phyloP scores from a whole-genome alignment of 2,329 filamentous ascomycete genomes.

The Periconia digitata region DNA sequence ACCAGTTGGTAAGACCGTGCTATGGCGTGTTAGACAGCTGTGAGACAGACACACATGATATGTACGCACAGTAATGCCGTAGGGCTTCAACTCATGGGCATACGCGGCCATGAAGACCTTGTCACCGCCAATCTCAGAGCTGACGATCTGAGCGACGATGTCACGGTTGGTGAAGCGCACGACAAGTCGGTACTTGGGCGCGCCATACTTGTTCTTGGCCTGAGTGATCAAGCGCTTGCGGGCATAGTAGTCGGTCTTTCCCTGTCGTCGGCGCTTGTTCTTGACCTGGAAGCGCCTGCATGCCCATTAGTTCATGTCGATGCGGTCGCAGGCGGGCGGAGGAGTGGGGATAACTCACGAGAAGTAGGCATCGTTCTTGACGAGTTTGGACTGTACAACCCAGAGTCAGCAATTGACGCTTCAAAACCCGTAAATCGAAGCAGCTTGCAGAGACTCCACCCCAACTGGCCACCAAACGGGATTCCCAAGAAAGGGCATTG shows the following conservation, averaged over 20 bases:
- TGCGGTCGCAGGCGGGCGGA: constrained; percentile 19
- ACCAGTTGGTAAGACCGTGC: constrained; percentile 99
- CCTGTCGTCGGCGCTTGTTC: constrained; percentile 94
- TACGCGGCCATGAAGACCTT: constrained; percentile 72
- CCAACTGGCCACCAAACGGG: constrained; percentile 33
- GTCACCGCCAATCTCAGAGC: constrained; percentile 94
- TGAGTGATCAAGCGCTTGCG: constrained; percentile 99
- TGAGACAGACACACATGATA: not conserved
- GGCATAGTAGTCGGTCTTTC: constrained; percentile 99
- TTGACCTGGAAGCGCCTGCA: constrained; percentile 97
- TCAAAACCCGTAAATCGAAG: constrained; percentile 83
- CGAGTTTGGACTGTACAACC: constrained; percentile 78
- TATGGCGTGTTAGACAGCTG: constrained; percentile 2
- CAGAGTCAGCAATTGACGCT: constrained; percentile 99
- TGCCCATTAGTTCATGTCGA: constrained; percentile 5
- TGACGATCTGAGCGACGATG: constrained; percentile 97
- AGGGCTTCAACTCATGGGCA: constrained; percentile 95
- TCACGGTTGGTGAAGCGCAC: constrained; percentile 99
- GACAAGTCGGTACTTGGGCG: constrained; percentile 99
- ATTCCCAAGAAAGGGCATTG: constrained; percentile 19
- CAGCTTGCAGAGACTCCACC: constrained; percentile 71
- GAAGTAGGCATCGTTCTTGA: constrained; percentile 99
- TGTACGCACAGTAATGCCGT: constrained; percentile 71
- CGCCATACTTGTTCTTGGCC: constrained; percentile 99
- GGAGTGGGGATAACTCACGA: constrained; percentile 64